Conservation (phyloP, 2,329 filamentous ascomycete genomes). For the Mollisiaceae sp. region DNA sequence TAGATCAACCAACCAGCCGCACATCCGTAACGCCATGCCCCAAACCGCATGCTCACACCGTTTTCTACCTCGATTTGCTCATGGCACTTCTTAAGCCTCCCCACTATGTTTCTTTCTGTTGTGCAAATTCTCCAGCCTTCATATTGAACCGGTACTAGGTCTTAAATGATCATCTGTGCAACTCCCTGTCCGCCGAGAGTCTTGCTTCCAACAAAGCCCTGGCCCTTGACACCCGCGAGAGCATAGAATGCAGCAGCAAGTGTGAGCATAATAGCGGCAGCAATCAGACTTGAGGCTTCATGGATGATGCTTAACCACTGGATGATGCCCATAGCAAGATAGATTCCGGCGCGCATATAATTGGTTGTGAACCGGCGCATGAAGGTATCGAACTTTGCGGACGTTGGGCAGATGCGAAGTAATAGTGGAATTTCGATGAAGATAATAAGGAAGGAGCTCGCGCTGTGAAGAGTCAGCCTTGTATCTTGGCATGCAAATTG, state of each 20-base stretch:
- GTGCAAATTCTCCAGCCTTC: background rate
- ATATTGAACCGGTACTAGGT: background rate
- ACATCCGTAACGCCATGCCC: constrained; percentile 31
- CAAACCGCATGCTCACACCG: constrained; percentile 31
- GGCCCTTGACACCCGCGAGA: constrained; percentile 78
- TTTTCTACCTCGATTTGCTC: constrained; percentile 20
- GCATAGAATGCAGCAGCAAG: constrained; percentile 82
- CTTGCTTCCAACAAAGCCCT: constrained; percentile 91
- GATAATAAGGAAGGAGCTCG: constrained; percentile 74
- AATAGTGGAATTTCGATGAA: constrained; percentile 93
- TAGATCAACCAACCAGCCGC: constrained; percentile 27
- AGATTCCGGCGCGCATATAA: constrained; percentile 93
- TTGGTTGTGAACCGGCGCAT: constrained; percentile 95
- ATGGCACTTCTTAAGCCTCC: background rate
- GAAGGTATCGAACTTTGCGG: constrained; percentile 81
- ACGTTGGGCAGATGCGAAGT: constrained; percentile 96
- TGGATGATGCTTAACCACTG: constrained; percentile 82
- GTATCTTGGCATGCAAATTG: background rate
- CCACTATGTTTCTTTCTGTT: background rate
- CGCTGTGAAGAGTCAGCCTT: constrained; percentile 51
- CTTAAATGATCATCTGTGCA: constrained; percentile 95
- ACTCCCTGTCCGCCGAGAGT: constrained; percentile 92
- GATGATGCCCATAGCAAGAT: constrained; percentile 77
- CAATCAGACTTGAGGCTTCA: constrained; percentile 75
- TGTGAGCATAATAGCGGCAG: constrained; percentile 80